Evolutionary conservation across 768 basidiomycete genomes (phyloP).

Genomic region (Pilatotrama ljubarskyi): DNA sequence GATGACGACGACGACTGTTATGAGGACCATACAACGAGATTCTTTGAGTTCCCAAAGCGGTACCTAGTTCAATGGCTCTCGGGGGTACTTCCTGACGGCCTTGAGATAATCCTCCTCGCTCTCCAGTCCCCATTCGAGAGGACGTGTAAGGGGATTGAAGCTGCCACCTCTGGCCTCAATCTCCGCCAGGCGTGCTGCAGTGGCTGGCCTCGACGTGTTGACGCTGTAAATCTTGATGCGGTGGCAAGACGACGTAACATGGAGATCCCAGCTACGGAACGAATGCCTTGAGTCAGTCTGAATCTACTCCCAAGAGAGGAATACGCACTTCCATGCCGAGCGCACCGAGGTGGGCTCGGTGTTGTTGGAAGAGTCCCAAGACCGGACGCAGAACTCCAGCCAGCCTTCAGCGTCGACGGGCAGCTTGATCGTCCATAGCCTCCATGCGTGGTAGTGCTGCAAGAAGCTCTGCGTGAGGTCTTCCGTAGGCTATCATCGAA

Average conservation of each 20-base stretch:
- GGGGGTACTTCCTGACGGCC: conserved; percentile 21
- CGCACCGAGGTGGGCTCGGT: conserved; percentile 56
- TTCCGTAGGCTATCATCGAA: not conserved
- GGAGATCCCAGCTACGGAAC: conserved; percentile 46
- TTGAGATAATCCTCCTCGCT: conserved; percentile 25
- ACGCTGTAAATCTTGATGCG: conserved; percentile 58
- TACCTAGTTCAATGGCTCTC: conserved; percentile 20
- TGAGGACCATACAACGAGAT: not conserved
- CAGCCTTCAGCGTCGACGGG: conserved; percentile 58
- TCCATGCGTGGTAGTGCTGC: conserved; percentile 55
- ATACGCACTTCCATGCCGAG: conserved; percentile 53
- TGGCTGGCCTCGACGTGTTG: conserved; percentile 43
- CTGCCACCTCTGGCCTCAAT: conserved; percentile 40
- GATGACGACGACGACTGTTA: conserved; percentile 1
- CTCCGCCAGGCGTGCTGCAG: conserved; percentile 43
- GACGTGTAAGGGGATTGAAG: conserved; percentile 44
- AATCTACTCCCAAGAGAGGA: not conserved
- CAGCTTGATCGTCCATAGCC: conserved; percentile 52
- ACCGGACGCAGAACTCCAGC: conserved; percentile 55
- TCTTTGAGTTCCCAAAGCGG: not conserved
- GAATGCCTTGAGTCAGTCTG: not conserved
- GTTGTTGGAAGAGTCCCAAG: conserved; percentile 60
- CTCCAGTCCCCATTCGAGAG: conserved; percentile 35
- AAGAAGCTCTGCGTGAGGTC: no score
- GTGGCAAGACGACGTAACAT: conserved; percentile 54